Evolutionary conservation across 768 basidiomycete genomes (phyloP).

Genomic region (Kwoniella sp.): DNA sequence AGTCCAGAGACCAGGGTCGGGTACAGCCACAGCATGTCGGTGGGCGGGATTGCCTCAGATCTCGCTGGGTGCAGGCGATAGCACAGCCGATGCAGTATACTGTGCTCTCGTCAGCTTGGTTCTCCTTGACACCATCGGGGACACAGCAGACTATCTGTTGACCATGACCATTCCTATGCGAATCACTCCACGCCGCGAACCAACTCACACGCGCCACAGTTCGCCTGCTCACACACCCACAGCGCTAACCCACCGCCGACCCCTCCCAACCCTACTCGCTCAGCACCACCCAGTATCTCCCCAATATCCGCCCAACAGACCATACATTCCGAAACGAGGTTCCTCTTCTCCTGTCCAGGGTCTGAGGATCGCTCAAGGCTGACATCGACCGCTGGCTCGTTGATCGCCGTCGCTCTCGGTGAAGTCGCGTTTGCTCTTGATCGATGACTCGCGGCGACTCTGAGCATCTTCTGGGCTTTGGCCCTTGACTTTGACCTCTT

Average conservation of each 20-base stretch:
- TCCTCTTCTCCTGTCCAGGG: neutral
- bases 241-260: constrained; percentile 14
- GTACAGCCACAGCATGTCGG: constrained; percentile 8
- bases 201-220: constrained; percentile 14
- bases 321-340: constrained; percentile 4
- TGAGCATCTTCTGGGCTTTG: too few relatives aligned
- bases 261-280: constrained; percentile 8
- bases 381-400: too few relatives aligned
- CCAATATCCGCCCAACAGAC: constrained; percentile 3
- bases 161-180: too few relatives aligned
- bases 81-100: constrained; percentile 15
- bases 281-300: neutral
- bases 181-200: too few relatives aligned
- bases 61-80: neutral
- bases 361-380: too few relatives aligned
- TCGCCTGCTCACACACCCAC: constrained; percentile 7
- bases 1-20: constrained; percentile 4
- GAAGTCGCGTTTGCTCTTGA: too few relatives aligned
- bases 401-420: too few relatives aligned
- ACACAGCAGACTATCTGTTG: too few relatives aligned
- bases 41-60: neutral
- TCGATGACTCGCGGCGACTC: too few relatives aligned
- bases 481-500: too few relatives aligned
- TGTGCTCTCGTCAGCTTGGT: too few relatives aligned
- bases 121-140: too few relatives aligned